Conservation (phyloP, 352 stramenopile genomes). For the Pythium graminicola region DNA sequence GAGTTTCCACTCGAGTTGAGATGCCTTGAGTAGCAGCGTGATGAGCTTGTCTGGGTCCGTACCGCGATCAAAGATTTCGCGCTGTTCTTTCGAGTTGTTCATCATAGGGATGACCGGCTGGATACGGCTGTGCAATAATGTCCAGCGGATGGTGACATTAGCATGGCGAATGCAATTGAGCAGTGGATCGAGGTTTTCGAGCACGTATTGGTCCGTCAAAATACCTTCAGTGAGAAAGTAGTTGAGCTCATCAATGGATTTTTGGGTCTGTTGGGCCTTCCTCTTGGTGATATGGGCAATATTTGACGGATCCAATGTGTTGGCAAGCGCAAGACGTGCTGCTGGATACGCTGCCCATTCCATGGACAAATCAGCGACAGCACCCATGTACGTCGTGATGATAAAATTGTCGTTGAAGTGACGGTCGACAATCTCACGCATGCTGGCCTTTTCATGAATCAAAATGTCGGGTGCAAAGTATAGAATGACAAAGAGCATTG, state of each 20-base stretch:
- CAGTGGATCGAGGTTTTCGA: constrained; percentile 89
- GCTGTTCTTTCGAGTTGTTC: constrained; percentile 74
- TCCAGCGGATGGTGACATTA: constrained; percentile 93
- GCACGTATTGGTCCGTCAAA: constrained; percentile 90
- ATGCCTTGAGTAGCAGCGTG: constrained; percentile 90
- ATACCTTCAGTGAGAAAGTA: constrained; percentile 89
- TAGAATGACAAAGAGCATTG: constrained; percentile 94
- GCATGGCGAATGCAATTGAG: constrained; percentile 88
- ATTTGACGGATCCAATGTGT: constrained; percentile 82
- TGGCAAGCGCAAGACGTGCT: constrained; percentile 83
- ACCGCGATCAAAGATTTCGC: constrained; percentile 76
- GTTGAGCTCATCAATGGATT: constrained; percentile 86
- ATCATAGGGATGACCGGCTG: constrained; percentile 84
- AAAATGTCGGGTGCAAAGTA: constrained; percentile 92
- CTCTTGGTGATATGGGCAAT: constrained; percentile 85
- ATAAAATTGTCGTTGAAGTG: constrained; percentile 97
- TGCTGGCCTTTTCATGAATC: constrained; percentile 87
- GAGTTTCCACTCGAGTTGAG: constrained; percentile 92
- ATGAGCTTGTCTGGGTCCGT: constrained; percentile 84
- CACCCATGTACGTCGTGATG: constrained; percentile 92
- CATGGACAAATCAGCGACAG: constrained; percentile 88
- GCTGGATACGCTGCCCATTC: constrained; percentile 91
- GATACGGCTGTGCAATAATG: constrained; percentile 91
- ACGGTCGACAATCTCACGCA: constrained; percentile 94
- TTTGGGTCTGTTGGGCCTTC: constrained; percentile 82